Percentiles rank a stretch among this genome's conserved stretches.
These are phyloP conservation scores for Coriaria nepalensis DNA, from an alignment of 306 rosid species.

Conservation along the genomic window DNA sequence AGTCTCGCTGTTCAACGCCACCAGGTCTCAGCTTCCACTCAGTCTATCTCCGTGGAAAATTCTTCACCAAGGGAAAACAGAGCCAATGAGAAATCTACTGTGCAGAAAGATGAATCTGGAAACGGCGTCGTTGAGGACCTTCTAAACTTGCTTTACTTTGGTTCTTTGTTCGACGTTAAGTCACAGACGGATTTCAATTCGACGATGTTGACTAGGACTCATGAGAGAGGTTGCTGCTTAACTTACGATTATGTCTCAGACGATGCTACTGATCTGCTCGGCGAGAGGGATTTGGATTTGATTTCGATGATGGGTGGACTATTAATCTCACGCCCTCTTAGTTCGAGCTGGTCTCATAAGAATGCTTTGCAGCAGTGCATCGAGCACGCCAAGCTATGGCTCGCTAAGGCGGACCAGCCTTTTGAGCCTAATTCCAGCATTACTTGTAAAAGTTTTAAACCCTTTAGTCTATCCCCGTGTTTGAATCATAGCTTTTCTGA, in stretches of 20 bases:
- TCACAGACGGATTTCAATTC: conserved; percentile 77
- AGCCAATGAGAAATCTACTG: conserved; percentile 1
- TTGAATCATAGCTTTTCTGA: not conserved
- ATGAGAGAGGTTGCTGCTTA: conserved; percentile 85
- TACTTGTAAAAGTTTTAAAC: conserved; percentile 36
- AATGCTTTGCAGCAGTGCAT: conserved; percentile 66
- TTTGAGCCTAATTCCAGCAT: conserved; percentile 46
- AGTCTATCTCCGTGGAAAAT: conserved; percentile 6
- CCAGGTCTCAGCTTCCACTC: conserved; percentile 19
- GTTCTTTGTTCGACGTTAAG: conserved; percentile 77
- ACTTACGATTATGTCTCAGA: conserved; percentile 92
- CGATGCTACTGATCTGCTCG: conserved; percentile 88
- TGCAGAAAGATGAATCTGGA: conserved; percentile 7
- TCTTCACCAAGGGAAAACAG: conserved; percentile 3
- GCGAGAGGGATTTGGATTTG: conserved; percentile 75
- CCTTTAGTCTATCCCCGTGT: not conserved
- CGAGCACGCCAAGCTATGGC: conserved; percentile 90
- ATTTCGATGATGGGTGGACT: conserved; percentile 48
- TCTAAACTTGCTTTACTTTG: conserved; percentile 73
- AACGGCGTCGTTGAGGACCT: conserved; percentile 46
- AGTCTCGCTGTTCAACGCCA: conserved; percentile 25
- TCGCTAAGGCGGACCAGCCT: conserved; percentile 45
- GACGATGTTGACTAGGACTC: conserved; percentile 72
- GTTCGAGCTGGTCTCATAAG: conserved; percentile 75
- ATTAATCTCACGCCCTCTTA: conserved; percentile 64